Percentiles rank a stretch among this genome's conserved stretches.
Evolutionary conservation across 192 early-diverging fungal species (phyloP).

Genomic region (Backusella parvicylindrica): DNA sequence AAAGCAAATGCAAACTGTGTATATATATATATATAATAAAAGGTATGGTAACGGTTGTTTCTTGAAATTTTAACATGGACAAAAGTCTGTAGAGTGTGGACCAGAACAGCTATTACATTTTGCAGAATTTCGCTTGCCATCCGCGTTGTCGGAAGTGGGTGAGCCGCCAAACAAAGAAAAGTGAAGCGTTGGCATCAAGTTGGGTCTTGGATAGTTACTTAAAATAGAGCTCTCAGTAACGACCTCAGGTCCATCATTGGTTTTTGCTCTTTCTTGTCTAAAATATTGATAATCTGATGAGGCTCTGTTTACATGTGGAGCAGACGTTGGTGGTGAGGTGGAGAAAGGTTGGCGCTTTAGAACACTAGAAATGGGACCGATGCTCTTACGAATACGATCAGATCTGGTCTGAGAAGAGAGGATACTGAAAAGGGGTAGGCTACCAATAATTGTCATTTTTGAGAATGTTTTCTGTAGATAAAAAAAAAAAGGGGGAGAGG

Average conservation of each 20-base stretch:
- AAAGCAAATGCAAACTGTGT: background rate
- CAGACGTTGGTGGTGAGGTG: background rate
- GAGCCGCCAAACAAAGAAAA: constrained; percentile 24
- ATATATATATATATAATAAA: background rate
- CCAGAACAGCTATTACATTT: constrained; percentile 35
- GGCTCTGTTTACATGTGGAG: constrained; percentile 3
- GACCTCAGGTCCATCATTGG: constrained; percentile 10
- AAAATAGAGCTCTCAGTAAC: constrained; percentile 29
- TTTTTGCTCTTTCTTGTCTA: background rate
- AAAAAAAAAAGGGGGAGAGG: background rate
- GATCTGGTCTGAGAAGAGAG: constrained; percentile 23
- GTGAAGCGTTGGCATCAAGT: constrained; percentile 33
- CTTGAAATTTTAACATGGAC: constrained; percentile 29
- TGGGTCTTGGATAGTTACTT: constrained; percentile 32
- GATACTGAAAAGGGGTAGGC: constrained; percentile 22
- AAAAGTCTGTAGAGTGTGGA: constrained; percentile 37
- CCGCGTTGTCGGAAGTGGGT: constrained; percentile 3
- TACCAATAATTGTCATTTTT: constrained; percentile 15
- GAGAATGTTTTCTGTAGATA: background rate
- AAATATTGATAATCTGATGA: background rate
- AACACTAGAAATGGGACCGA: constrained; percentile 28
- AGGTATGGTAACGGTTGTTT: background rate
- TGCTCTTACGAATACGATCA: constrained; percentile 31
- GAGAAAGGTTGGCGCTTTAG: constrained; percentile 26
- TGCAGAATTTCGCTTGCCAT: background rate